Conservation (phyloP, 257 asterid genomes). For the Gardenia jasminoides region DNA sequence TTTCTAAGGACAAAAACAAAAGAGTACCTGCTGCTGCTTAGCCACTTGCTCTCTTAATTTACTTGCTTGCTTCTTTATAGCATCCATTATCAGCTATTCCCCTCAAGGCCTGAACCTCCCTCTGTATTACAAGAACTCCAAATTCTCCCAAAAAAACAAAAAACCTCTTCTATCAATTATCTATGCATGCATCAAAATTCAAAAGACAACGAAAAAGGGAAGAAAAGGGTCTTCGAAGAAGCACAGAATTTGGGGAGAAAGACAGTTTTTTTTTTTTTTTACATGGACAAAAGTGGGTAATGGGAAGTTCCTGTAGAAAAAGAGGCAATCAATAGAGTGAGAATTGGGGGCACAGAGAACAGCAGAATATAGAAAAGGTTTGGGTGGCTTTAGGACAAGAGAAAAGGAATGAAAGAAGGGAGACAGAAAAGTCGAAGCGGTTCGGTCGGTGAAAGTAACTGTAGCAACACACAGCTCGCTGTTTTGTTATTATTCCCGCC, state of each 20-base stretch:
- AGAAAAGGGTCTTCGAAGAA: not conserved
- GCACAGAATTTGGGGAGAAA: not conserved
- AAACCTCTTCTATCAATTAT: too few species aligned
- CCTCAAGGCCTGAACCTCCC: not conserved
- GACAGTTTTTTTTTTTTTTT: not conserved
- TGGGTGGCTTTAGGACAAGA: not conserved
- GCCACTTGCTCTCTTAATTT: slow-evolving; percentile 95
- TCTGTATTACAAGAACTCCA: not conserved
- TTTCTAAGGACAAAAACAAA: not conserved
- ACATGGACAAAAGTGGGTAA: not conserved
- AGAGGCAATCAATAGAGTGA: not conserved
- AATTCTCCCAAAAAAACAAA: not conserved
- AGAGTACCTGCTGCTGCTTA: slow-evolving; percentile 84
- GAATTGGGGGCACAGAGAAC: not conserved
- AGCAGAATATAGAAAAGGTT: not conserved
- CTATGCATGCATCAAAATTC: not conserved
- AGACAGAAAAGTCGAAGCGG: too few species aligned
- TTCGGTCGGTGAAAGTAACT: not conserved
- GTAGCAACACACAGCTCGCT: too few species aligned
- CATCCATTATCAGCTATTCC: slow-evolving; percentile 50
- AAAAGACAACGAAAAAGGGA: not conserved
- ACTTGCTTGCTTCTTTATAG: slow-evolving; percentile 92
- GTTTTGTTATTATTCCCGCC: too few species aligned
- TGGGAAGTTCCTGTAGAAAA: not conserved
- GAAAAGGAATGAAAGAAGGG: not conserved